Evolutionary conservation across 116 monocot species (phyloP), one percentile per base, ranked within the genome.

Genomic region (Cymodocea nodosa): DNA sequence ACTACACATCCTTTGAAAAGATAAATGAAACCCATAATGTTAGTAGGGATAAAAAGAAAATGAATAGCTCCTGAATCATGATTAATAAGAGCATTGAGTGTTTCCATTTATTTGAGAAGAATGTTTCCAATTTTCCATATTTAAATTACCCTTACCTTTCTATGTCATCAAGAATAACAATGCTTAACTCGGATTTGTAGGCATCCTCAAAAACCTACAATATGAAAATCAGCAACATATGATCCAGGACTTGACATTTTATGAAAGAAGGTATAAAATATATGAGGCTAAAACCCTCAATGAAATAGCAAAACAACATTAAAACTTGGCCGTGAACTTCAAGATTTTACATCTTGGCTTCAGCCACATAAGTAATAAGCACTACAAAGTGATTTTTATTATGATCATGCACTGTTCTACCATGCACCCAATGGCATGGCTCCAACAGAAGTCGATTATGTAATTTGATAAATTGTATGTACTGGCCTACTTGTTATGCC

Each of bases 131-230:
- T 51, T 20, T 65, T 49, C 44, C 6, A 15, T 25, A 23, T 24
- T 22, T 44, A 65, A 37, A 53, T 53, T 18, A 53, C 16, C 15
- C 53, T 36, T 75, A 98, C 98, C 98, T 98, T 79, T 98, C 98
- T 62, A 98, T 92, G 70, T 89, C 98, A 79, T 98, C 98, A 75
- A 98, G 98, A 72, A 98, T 80, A 52, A 98, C 76, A 61, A 98
- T 84, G 79, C 98, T 92, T 57, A 89, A 73, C 60, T 86, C 86
- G 57, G 98, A 98, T 72, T 77, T 92, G 69, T 98, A 98, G 56
- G 98, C 98, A 82, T 98, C 98, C 80, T 98, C 98, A 80, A 98
- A 98, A 39, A 98, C 98, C 98, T 98, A 39, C 37, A 62, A 11
- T 15, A 62, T 39, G n/a, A 23, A 56, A 60, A n/a, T 44, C 15